Evolutionary conservation across 352 stramenopile genomes (phyloP), one percentile per base, ranked within the genome.

Genomic region (Saprolegnia parasitica): DNA sequence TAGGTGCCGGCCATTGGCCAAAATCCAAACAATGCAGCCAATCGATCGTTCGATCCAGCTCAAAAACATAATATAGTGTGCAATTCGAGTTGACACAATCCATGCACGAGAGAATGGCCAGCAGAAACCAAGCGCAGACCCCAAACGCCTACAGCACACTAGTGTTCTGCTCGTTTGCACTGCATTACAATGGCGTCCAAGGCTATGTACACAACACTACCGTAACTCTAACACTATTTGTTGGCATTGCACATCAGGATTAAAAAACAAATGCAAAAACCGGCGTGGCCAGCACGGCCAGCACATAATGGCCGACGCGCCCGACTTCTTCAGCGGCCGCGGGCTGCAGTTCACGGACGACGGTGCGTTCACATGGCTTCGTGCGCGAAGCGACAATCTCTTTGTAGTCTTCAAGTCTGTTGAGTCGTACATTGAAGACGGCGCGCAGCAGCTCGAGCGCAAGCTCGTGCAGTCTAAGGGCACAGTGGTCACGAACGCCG

Each of bases 361-460:
- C 23, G 46, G 62, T 68, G 63, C 10, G 29, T 3, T 9, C 42
- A n/a, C 11, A 4, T 49, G 3, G 42, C 11, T 49, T n/a, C 2
- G 29, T 35, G 29, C 29, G 29, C 29, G 29, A 35, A 2, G 29
- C 29, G 2, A 46, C 29, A 20, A 20, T 61, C 16, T 21, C 29
- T 18, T 39, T 2, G n/a, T 68, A 68, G 62, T 68, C 18, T 68
- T 68, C 47, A 56, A 68, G 47, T 49, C 62, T 23, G 62, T 68
- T 5, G 62, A 68, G 62, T 23, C 13, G 18, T 68, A 61, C 24
- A 47, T 68, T 16, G 62, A 68, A n/a, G 62, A 47, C 32, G 62
- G 62, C 16, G 6, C 45, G 62, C 47, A 32, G 45, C 24, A 49
- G 32, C 62, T 68, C 0, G 62, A 68, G 47, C 62, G 29, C 29